Conservation (phyloP, 2,329 filamentous ascomycete genomes). For the Aspergillus amoenus region DNA sequence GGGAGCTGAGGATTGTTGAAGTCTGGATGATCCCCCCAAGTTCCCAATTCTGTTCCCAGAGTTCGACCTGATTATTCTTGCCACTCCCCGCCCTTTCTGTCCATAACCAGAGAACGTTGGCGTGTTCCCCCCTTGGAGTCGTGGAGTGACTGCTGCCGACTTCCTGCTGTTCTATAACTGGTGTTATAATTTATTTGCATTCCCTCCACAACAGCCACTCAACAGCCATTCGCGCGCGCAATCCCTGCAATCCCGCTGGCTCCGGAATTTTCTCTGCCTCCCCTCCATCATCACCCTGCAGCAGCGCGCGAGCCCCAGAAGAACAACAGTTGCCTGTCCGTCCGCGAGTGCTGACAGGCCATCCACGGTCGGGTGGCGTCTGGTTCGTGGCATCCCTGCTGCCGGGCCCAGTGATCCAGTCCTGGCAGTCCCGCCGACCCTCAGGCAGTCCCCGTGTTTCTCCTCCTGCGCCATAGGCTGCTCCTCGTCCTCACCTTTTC, state of each 20-base stretch:
- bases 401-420: slow-evolving; percentile 1
- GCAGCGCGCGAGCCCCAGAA: neutral
- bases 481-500: neutral
- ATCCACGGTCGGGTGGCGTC: slow-evolving; percentile 13
- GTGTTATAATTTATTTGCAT: neutral
- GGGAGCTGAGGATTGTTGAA: neutral
- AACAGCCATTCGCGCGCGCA: neutral
- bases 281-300: slow-evolving; percentile 8
- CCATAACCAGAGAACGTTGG: neutral
- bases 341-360: slow-evolving; percentile 8
- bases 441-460: neutral
- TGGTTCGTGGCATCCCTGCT: neutral
- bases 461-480: slow-evolving; percentile 6
- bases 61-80: slow-evolving; percentile 3
- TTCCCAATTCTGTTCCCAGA: no score
- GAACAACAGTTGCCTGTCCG: no score
- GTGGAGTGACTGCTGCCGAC: no score
- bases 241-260: neutral
- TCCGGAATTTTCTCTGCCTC: slow-evolving; percentile 11
- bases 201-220: neutral
- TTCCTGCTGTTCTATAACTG: neutral
- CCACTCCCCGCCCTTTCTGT: slow-evolving; percentile 7
- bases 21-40: neutral
- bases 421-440: slow-evolving; percentile 3
- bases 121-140: neutral